A percentile compares a stretch with the other conserved stretches of the same genome.
Conservation (phyloP, 164 flowering plant species). For the Vitis labrusca region DNA sequence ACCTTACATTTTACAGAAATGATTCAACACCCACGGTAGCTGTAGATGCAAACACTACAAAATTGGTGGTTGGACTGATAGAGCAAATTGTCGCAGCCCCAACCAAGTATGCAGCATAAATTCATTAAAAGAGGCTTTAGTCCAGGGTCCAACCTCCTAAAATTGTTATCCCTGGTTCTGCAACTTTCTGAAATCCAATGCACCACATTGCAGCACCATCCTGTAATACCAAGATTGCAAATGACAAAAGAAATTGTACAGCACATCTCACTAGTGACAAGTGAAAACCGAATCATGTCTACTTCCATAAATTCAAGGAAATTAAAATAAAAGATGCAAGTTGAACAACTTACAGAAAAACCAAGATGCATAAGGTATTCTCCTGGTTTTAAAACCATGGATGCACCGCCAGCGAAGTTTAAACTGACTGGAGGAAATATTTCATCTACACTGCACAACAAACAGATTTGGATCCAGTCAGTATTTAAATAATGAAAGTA, state of each 20-base stretch:
- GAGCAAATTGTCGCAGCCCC: neutral
- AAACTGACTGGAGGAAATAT: constrained; percentile 59
- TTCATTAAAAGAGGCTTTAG: neutral
- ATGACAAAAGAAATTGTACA: neutral
- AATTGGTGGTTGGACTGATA: neutral
- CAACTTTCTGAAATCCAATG: constrained; percentile 60
- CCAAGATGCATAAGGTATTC: constrained; percentile 52
- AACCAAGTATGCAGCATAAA: neutral
- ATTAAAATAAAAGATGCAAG: neutral
- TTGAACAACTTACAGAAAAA: constrained; percentile 40
- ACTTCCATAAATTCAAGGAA: neutral
- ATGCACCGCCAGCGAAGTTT: constrained; percentile 65
- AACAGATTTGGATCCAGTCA: constrained; percentile 5
- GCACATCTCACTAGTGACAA: neutral
- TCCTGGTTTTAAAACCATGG: constrained; percentile 54
- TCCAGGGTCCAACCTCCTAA: constrained; percentile 52
- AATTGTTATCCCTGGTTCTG: constrained; percentile 44
- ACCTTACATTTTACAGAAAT: neutral
- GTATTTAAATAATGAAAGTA: neutral
- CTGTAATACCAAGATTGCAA: constrained; percentile 24
- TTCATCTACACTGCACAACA: constrained; percentile 35
- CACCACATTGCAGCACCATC: constrained; percentile 67
- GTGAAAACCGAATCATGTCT: neutral
- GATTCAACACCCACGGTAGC: neutral
- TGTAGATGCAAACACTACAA: neutral